These are phyloP conservation scores for Populus davidiana DNA, from an alignment of 345 rosid species.

Conservation along the genomic window DNA sequence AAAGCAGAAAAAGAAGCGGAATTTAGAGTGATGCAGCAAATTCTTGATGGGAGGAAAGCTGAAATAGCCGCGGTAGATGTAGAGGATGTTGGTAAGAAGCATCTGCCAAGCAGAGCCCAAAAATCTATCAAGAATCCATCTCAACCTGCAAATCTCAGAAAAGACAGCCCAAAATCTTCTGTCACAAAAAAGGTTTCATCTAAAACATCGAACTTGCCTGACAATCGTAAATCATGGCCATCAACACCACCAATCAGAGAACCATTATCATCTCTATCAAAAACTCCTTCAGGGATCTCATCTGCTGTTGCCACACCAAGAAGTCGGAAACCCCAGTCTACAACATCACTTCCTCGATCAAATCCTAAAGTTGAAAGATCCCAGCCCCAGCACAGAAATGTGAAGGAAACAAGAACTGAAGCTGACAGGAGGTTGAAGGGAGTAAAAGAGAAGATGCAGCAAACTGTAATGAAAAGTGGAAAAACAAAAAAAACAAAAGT, in stretches of 20 bases:
- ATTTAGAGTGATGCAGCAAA: constrained; percentile 47
- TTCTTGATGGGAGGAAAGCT: constrained; percentile 49
- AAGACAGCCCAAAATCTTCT: constrained; percentile 40
- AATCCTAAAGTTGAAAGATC: constrained; percentile 43
- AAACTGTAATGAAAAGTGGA: constrained; percentile 29
- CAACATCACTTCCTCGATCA: constrained; percentile 33
- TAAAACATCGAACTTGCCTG: constrained; percentile 38
- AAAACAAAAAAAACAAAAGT: constrained; percentile 35
- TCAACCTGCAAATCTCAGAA: constrained; percentile 35
- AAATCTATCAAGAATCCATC: constrained; percentile 30
- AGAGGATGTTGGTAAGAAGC: constrained; percentile 37
- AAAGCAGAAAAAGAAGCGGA: constrained; percentile 50
- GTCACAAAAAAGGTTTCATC: constrained; percentile 37
- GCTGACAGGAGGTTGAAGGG: constrained; percentile 26
- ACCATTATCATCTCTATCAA: constrained; percentile 38
- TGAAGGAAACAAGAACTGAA: constrained; percentile 24
- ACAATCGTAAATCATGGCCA: constrained; percentile 60
- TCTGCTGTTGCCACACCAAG: constrained; percentile 39
- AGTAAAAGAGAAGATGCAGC: constrained; percentile 33
- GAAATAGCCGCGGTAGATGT: constrained; percentile 38
- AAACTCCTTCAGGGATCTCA: constrained; percentile 33
- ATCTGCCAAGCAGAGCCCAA: constrained; percentile 31
- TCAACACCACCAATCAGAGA: constrained; percentile 45
- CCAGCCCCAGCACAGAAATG: constrained; percentile 26
- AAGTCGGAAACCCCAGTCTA: constrained; percentile 41